Evolutionary conservation across 805 yeast genomes (phyloP).

Genomic region (Monosporozyma siamensis): DNA sequence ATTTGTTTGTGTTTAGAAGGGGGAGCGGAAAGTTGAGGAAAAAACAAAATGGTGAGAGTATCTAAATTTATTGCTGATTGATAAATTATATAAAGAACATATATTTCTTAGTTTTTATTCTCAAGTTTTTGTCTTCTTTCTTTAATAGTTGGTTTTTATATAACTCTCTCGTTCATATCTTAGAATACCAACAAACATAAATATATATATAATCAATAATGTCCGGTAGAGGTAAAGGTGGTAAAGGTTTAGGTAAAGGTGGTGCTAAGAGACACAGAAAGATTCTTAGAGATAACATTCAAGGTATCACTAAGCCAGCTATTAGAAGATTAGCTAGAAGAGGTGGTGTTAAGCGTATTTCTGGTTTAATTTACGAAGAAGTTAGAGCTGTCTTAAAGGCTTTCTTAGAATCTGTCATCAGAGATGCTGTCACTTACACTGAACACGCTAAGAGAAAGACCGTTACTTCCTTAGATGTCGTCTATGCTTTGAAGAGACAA

Average conservation of each 20-base stretch:
- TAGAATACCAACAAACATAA: constrained; percentile 9
- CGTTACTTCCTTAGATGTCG: constrained; percentile 96
- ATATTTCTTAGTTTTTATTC: too few relatives aligned
- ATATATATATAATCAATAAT: constrained; percentile 31
- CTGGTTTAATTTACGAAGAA: constrained; percentile 97
- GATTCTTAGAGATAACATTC: constrained; percentile 98
- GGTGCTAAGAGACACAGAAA: constrained; percentile 99
- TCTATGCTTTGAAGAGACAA: constrained; percentile 99
- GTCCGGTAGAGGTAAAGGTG: constrained; percentile 99
- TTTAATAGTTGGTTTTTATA: too few relatives aligned
- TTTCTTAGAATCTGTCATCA: constrained; percentile 92
- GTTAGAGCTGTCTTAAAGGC: constrained; percentile 94
- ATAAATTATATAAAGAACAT: too few relatives aligned
- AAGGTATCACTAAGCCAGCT: constrained; percentile 99
- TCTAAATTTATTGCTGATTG: too few relatives aligned
- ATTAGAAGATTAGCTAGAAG: constrained; percentile 99
- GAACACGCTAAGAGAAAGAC: constrained; percentile 99
- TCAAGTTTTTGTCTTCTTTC: too few relatives aligned
- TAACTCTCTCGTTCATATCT: neutral
- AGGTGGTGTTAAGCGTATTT: constrained; percentile 99
- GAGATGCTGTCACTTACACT: constrained; percentile 99
- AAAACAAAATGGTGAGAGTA: too few relatives aligned
- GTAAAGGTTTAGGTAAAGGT: constrained; percentile 99
- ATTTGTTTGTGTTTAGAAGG: neutral
- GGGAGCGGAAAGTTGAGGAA: neutral